Base-by-base conservation (phyloP, 768 basidiomycete genomes). In the Strobilomyces dryophilus region DNA sequence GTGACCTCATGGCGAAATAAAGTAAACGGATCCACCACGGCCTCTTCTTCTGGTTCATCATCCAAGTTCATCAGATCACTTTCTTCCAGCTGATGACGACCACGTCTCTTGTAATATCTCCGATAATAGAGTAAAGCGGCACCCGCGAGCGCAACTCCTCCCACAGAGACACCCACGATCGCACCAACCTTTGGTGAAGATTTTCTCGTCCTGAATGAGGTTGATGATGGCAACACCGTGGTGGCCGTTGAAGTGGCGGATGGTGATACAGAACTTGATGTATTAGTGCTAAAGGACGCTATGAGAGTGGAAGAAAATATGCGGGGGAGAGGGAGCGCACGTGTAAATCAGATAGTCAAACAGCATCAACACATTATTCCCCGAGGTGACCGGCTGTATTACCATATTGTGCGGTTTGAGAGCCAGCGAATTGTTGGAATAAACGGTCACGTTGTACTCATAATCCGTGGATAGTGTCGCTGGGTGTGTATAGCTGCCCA, bases 291-390 rank as follows among this genome's bases (percentile, higher is more conserved):
- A 27, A 2, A 9, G n/a, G 43, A 40, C 4, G 29, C 0, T 12
- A 9, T 11, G 18, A 15, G 27, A 14, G 11, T 10, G 24, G 24
- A 1, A 8, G n/a, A 1, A 11, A 21, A 10, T 26, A 29, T 15
- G 11, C 29, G 6, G 29, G 29, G 21, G 14, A 9, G 18, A 15
- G 6, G 14, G 20, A 18, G 49, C 59, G 3, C 31, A 61, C 58
- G 53, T 60, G 26, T 63, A 62, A 39, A 63, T 43, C 4, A 60
- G 21, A 42, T 62, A 62, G 21, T 62, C 60, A 7, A 61, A 61
- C 8, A 59, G 20, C 3, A 61, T 57, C 35, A 57, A 47, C 24
- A 59, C 40, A 0, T 31, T 3, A 12, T 11, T 35, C 14, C 27
- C 39, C 2, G 46, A 15, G 17, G 45, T 27, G 40, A 41, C 20